These are phyloP conservation scores for Cyamopsis tetragonoloba DNA, from an alignment of 306 rosid species.

Conservation along the genomic window DNA sequence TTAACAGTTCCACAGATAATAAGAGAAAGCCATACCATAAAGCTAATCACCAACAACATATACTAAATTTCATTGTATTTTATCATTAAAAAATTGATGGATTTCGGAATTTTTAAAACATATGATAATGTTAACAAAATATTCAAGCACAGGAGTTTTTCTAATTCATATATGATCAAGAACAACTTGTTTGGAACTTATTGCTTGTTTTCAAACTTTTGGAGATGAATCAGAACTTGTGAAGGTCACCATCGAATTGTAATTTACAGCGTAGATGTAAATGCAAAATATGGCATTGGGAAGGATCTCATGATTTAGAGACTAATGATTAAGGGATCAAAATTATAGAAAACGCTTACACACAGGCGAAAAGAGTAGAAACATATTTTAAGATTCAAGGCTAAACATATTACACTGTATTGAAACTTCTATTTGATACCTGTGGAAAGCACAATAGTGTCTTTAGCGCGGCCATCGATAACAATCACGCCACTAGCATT, in stretches of 20 bases:
- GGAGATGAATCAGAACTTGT: not conserved
- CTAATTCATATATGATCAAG: not conserved
- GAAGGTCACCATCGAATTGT: not conserved
- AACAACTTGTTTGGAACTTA: not conserved
- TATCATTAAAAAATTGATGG: not conserved
- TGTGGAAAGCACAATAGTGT: conserved; percentile 85
- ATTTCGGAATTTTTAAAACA: not conserved
- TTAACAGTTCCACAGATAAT: not conserved
- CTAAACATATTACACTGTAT: not conserved
- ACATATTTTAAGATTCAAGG: not conserved
- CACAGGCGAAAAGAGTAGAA: not conserved
- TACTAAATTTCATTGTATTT: not conserved
- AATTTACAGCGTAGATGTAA: not conserved
- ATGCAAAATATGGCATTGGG: not conserved
- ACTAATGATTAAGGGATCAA: not conserved
- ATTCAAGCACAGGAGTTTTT: not conserved
- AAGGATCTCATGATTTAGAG: not conserved
- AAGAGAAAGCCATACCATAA: not conserved
- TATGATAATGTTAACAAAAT: not conserved
- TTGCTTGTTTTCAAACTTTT: not conserved
- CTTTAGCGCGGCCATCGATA: conserved; percentile 89
- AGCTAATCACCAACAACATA: not conserved
- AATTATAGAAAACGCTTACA: not conserved
- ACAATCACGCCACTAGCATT: conserved; percentile 65
- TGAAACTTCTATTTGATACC: conserved; percentile 42